Percentiles rank a stretch among this genome's conserved stretches.
These are phyloP conservation scores for Trichoderma parareesei DNA, from an alignment of 495 filamentous ascomycete genomes.

Conservation along the genomic window DNA sequence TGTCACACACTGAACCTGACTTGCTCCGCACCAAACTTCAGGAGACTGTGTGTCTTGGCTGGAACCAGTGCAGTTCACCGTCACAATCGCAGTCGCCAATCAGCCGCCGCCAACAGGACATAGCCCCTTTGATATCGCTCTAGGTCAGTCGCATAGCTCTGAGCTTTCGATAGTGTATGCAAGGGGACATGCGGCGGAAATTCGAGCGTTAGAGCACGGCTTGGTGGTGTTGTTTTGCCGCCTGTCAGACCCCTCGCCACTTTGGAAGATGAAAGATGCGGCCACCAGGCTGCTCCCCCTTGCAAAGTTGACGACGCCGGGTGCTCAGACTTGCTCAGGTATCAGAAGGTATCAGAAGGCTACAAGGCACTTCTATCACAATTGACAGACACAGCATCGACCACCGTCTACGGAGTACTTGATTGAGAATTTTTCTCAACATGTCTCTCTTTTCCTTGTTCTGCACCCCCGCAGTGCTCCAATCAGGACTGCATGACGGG, in stretches of 20 bases:
- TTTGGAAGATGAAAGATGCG: neutral
- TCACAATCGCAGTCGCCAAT: neutral
- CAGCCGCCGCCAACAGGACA: neutral
- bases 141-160: neutral
- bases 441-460: neutral
- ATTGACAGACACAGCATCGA: neutral
- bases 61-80: neutral
- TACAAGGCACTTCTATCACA: neutral
- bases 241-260: neutral
- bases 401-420: neutral
- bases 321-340: neutral
- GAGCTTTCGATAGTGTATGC: conserved; percentile 2
- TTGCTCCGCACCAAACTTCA: neutral
- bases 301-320: neutral
- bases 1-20: neutral
- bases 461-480: neutral
- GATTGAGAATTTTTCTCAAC: neutral
- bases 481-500: neutral
- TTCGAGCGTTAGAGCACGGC: neutral
- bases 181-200: neutral
- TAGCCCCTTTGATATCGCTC: neutral
- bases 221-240: neutral
- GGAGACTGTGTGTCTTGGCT: neutral
- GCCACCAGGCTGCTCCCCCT: neutral
- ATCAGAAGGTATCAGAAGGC: neutral